Conservation (phyloP, 176 grass and related monocot species). For the Bonia amplexicaulis region DNA sequence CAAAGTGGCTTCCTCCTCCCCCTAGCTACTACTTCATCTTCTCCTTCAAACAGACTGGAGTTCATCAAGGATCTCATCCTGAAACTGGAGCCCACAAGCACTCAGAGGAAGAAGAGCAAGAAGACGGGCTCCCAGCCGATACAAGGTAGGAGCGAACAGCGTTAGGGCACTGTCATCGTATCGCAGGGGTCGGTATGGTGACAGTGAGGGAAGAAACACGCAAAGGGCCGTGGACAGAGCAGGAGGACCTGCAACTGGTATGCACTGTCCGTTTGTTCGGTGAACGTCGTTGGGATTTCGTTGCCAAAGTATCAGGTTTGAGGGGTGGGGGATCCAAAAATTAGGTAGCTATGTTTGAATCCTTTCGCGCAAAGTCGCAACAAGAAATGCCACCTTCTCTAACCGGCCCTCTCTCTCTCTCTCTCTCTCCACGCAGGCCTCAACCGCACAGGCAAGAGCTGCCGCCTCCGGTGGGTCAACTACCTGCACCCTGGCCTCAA, state of each 20-base stretch:
- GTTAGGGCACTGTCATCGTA: slow-evolving; percentile 25
- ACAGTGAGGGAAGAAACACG: slow-evolving; percentile 77
- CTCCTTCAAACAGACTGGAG: slow-evolving; percentile 42
- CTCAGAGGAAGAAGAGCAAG: slow-evolving; percentile 41
- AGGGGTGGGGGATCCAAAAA: slow-evolving; percentile 83
- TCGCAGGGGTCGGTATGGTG: slow-evolving; percentile 53
- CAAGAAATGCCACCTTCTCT: slow-evolving; percentile 25
- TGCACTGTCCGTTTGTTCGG: slow-evolving; percentile 95
- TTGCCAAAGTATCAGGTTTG: slow-evolving; percentile 98
- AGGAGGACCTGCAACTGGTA: slow-evolving; percentile 98
- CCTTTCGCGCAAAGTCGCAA: slow-evolving; percentile 45
- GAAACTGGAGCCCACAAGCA: slow-evolving; percentile 51
- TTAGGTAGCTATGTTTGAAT: slow-evolving; percentile 39
- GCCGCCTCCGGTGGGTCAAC: slow-evolving; percentile 88
- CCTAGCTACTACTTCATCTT: not conserved
- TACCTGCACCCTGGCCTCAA: slow-evolving; percentile 90
- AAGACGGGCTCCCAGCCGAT: slow-evolving; percentile 39
- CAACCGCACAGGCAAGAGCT: slow-evolving; percentile 84
- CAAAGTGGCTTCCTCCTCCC: not conserved
- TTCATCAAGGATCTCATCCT: slow-evolving; percentile 33
- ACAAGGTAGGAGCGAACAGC: slow-evolving; percentile 45
- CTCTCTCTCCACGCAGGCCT: slow-evolving; percentile 58
- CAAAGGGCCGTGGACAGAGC: slow-evolving; percentile 83
- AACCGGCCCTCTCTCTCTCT: not conserved
- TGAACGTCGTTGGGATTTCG: slow-evolving; percentile 99